Evolutionary conservation across 768 basidiomycete genomes (phyloP), one percentile per base, ranked within the genome.

Genomic region (Kwoniella pini): DNA sequence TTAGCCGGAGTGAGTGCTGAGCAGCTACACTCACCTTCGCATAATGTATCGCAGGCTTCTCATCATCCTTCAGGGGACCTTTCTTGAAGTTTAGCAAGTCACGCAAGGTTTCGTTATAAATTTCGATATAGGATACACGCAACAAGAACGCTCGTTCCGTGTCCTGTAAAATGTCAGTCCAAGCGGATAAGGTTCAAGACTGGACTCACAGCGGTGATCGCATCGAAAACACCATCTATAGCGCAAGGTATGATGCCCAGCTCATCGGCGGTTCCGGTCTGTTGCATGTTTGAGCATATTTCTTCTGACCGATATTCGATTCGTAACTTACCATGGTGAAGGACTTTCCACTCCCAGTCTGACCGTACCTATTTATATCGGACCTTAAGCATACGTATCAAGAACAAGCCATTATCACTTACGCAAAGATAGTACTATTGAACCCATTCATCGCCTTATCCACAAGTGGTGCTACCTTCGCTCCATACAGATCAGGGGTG

Each of bases 351-450:
- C 65, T 68, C 24, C 77, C 77, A 1, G 77, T 78, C 48, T 78
- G 77, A 45, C 77, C 77, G 46, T 78, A 78, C 4, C 72, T 74
- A 50, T 22, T 11, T 11, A 56, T 4, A 33, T 45, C 52, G 39
- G 22, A 3, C n/a, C 6, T 19, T 64, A 31, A 65, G 57, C 52
- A 49, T 22, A 31, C 21, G n/a, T 4, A n/a, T 9, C 6, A n/a
- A 15, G 24, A 28, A 26, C 13, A 17, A 26, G n/a, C 12, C 26
- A 3, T 39, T 28, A 9, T 21, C 11, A 64, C 72, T 58, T 22
- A 74, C 64, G 77, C 77, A 59, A 78, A 78, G 54, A 78, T 71
- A 3, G 77, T 78, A 51, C 68, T 70, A 60, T 78, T 78, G 69
- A 76, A 78, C 26, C 77, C 77, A 39, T 70, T 69, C 77, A 78